A percentile compares a stretch with the other conserved stretches of the same genome.
phyloP scores from a whole-genome alignment of 2,329 filamentous ascomycete species.

The Epichloe sibirici region DNA sequence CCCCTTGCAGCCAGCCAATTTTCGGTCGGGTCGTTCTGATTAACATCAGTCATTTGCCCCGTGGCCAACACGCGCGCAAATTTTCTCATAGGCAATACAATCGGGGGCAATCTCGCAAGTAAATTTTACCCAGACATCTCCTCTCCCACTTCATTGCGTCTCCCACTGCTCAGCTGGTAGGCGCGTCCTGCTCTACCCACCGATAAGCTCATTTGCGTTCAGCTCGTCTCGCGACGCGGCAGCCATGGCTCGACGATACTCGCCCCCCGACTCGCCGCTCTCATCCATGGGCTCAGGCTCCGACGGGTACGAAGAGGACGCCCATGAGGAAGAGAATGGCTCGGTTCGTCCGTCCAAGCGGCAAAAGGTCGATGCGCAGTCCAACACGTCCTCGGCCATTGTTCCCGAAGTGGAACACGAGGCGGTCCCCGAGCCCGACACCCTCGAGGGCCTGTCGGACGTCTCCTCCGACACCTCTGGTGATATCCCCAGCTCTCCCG shows the following conservation, averaged over 20 bases:
- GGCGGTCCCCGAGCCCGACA: conserved; percentile 34
- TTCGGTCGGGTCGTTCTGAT: neutral
- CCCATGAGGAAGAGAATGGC: conserved; percentile 27
- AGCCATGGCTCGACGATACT: conserved; percentile 24
- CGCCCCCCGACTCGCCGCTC: conserved; percentile 33
- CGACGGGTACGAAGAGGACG: conserved; percentile 35
- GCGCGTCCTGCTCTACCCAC: neutral
- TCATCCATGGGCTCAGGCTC: conserved; percentile 33
- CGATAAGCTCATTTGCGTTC: neutral
- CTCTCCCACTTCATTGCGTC: neutral
- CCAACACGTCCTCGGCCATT: conserved; percentile 32
- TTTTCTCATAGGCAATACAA: neutral
- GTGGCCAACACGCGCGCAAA: conserved; percentile 1
- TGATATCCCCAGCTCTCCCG: conserved; percentile 62
- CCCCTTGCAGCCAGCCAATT: conserved; percentile 1
- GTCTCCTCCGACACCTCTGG: conserved; percentile 87
- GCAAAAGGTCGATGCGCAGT: conserved; percentile 31
- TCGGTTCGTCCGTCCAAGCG: conserved; percentile 34
- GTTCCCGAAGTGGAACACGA: conserved; percentile 32
- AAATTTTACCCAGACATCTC: neutral
- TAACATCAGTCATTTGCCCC: neutral
- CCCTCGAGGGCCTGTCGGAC: conserved; percentile 50
- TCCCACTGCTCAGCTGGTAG: neutral
- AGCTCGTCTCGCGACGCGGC: conserved; percentile 10
- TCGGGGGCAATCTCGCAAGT: neutral